These are phyloP conservation scores for Candida pseudoviswanathii DNA, from an alignment of 1,139 yeast genomes.

Conservation along the genomic window DNA sequence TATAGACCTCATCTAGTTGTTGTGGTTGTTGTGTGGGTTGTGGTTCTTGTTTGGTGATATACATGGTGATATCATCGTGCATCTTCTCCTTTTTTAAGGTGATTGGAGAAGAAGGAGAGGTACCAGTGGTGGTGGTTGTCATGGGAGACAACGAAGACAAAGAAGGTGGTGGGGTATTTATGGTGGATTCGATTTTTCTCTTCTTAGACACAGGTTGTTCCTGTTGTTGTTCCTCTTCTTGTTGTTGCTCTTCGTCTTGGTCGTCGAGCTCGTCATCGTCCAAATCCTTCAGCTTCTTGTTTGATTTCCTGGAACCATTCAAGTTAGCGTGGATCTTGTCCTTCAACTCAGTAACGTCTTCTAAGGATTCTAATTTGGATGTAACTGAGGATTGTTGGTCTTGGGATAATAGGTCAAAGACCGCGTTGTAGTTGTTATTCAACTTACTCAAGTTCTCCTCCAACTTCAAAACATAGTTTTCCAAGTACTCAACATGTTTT, in stretches of 20 bases:
- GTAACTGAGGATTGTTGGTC: conserved; percentile 18
- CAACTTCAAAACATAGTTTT: conserved; percentile 57
- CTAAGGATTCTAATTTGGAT: conserved; percentile 19
- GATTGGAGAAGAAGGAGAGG: conserved; percentile 8
- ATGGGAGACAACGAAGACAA: conserved; percentile 2
- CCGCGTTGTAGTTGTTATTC: conserved; percentile 26
- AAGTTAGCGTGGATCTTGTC: conserved; percentile 35
- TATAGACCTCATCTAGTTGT: conserved; percentile 5
- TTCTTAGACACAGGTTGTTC: conserved; percentile 12
- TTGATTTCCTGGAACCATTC: conserved; percentile 19
- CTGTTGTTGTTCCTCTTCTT: conserved; percentile 9
- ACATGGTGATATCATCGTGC: conserved; percentile 1
- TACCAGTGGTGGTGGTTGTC: neutral
- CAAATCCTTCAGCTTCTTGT: conserved; percentile 6
- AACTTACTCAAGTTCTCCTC: conserved; percentile 39
- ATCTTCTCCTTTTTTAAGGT: conserved; percentile 9
- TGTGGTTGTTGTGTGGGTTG: conserved; percentile 7
- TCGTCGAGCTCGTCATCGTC: conserved; percentile 12
- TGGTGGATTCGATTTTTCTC: conserved; percentile 12
- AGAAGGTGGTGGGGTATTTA: conserved; percentile 7
- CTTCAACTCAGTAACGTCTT: conserved; percentile 34
- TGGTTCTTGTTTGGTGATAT: conserved; percentile 2
- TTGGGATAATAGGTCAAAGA: conserved; percentile 17
- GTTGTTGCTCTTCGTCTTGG: conserved; percentile 18
- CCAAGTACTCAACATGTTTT: conserved; percentile 85